These are phyloP conservation scores for Trametes meyenii DNA, from an alignment of 768 basidiomycete species.

Conservation along the genomic window DNA sequence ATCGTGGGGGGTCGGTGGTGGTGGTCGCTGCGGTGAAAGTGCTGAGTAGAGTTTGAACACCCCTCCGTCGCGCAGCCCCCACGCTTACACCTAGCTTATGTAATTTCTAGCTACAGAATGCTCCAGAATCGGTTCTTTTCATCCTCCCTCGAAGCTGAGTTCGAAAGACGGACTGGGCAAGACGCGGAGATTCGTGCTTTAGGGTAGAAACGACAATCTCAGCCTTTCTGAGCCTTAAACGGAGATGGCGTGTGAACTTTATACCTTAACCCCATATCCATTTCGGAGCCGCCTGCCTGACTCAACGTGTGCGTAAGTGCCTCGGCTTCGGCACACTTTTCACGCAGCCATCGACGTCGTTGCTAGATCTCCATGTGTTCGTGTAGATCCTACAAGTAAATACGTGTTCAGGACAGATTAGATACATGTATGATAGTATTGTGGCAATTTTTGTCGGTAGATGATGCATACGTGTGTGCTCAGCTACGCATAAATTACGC, in stretches of 20 bases:
- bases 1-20: constrained; percentile 30
- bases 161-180: background rate
- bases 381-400: background rate
- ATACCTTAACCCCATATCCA: background rate
- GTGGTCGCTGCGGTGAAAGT: constrained; percentile 18
- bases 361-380: background rate
- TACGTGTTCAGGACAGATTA: too few relatives aligned
- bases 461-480: too few relatives aligned
- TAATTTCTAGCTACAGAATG: constrained; percentile 2
- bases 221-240: constrained; percentile 1
- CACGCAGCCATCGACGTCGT: constrained; percentile 15
- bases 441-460: too few relatives aligned
- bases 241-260: background rate
- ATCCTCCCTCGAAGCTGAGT: background rate
- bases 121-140: constrained; percentile 11
- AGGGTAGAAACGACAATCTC: too few relatives aligned
- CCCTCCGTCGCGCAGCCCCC: background rate
- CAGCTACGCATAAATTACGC: too few relatives aligned
- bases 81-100: background rate
- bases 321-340: constrained; percentile 12
- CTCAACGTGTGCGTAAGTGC: constrained; percentile 8
- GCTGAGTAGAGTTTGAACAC: constrained; percentile 1
- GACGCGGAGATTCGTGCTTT: too few relatives aligned
- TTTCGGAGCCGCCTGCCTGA: background rate
- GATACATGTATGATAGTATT: background rate